Base-by-base conservation (phyloP, 2,329 filamentous ascomycete genomes). In the Trichoderma koningiopsis region DNA sequence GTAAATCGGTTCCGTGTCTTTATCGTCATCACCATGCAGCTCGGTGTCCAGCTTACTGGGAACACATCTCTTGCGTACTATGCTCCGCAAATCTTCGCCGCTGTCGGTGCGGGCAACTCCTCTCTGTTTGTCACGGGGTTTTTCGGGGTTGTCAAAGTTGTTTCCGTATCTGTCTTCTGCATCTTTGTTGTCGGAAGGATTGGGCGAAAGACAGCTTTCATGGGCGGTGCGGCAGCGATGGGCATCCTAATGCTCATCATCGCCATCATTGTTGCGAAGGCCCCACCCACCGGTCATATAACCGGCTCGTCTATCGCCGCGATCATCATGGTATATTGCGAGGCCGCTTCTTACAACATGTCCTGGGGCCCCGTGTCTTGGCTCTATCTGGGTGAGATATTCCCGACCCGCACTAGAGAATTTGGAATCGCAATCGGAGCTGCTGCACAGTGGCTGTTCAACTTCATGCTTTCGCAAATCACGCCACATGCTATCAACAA, bases 301-400 rank as follows among this genome's bases (percentile, higher is more conserved):
- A 24, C 60, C 35, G 40, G 37, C 29, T 63, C 60, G 60, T 47
- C 37, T n/a, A 49, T 49, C 43, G 60, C 43, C 60, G 40, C 40
- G 24, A 33, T 63, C 60, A 33, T 49, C 14, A 63, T 63, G 27
- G 40, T 63, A 31, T 63, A 63, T 14, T 47, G 53, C 53, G 53
- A 56, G 53, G 53, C 53, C 53, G 53, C 53, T 31, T 63, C 60
- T 63, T 56, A 56, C 69, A 75, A 76, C 40, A 82, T 84, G 49
- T 83, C 81, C 0, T 87, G 84, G 84, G 85, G 85, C 1, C 84
- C 84, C 0, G 79, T 86, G 3, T 81, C 83, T 19, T 87, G 85
- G 77, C 79, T 85, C 2, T 87, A 85, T 72, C 79, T 82, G 70
- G 75, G 76, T 24, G 79, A 84, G 70, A 85, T 87, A 69, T 87